Evolutionary conservation across 2,329 filamentous ascomycete species (phyloP), one percentile per base, ranked within the genome.

Genomic region (Arthrobotrys entomopaga): DNA sequence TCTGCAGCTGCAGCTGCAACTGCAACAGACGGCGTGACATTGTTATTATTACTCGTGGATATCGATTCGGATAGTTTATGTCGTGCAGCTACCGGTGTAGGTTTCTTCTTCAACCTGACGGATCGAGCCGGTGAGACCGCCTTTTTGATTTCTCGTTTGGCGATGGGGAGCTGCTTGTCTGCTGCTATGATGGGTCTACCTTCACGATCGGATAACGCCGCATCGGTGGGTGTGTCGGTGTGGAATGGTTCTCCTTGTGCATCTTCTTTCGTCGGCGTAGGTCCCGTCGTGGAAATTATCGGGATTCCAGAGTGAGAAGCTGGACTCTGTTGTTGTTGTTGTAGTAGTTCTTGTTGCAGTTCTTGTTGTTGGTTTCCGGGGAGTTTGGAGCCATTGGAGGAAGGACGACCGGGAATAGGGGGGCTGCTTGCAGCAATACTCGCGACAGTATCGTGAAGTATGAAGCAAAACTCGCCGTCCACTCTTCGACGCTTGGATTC

Each of bases 401-500:
- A 10, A 24, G 54, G 42, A 46, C 19, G 26, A 20, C 15, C 42
- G 53, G 53, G 11, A 43, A 24, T 38, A 16, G 66, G 59, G 4
- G 61, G 46, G 42, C 57, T 43, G 16, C 46, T 48, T 1, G 60
- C 60, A 6, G 60, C 48, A 22, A 53, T 53, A 38, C 61, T 65
- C 19, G 16, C 42, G 22, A 73, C 69, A 46, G 69, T 73, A 57
- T 73, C 69, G 60, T 73, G 69, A 3, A 73, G 56, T 34, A 73
- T 66, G 56, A 73, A 73, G 61, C 69, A 73, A 56, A 73, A 73
- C 42, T 73, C 69, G 20, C 69, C 69, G 50, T 73, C 69, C 11
- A 73, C 69, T 61, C 69, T 65, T 50, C 69, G 60, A 57, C 69
- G 69, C 56, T 73, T 73, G 60, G 69, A 73, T 48, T 73, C 69